Base-by-base conservation (phyloP, 176 grass and related monocot species). In the Aegilops speltoides region DNA sequence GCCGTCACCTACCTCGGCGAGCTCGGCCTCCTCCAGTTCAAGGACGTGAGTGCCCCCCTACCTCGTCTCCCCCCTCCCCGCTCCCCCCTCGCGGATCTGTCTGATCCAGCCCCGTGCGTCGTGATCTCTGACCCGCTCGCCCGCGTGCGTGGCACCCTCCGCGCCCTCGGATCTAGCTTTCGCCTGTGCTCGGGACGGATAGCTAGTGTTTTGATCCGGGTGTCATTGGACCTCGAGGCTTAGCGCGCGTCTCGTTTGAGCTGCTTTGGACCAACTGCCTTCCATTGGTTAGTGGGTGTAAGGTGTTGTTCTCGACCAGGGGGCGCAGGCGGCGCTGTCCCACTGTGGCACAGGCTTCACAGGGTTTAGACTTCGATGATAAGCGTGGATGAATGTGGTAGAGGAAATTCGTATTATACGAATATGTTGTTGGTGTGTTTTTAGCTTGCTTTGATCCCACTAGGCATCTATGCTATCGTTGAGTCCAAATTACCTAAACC, bases 1-100 rank as follows among this genome's bases (percentile, higher is more conserved):
- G 89, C 97, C 82, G 86, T 99, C 85, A 93, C 92, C 41, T 99
- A 99, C 87, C 94, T 99, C 72, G 97, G 97, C 34, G 97, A 99
- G 86, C 92, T 99, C 48, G 97, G 97, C 8, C 88, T 99, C 78
- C 87, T 99, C 41, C 97, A 99, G 90, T 97, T 99, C 90, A 96
- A 94, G 91, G 97, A 99, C 81, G 97, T 99, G 86, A 99, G 94
- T 89, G 37, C 25, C 80, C 36, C 66, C 4, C 45, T 32, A 33
- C 32, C 23, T 29, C 41, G 15, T 23, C 29, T 24, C 66, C 28
- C 71, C n/a, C 46, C 45, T 66, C 60, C 37, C 28, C 52, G 24
- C 79, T 70, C 14, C 5, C 5, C 22, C 19, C 73, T 29, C 50
- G 65, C 4, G 66, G 86, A 86, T 94, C 84, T 84, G 68, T 33